Evolutionary conservation across 176 grass and related monocot genomes (phyloP).

Genomic region (Hordeum marinum): DNA sequence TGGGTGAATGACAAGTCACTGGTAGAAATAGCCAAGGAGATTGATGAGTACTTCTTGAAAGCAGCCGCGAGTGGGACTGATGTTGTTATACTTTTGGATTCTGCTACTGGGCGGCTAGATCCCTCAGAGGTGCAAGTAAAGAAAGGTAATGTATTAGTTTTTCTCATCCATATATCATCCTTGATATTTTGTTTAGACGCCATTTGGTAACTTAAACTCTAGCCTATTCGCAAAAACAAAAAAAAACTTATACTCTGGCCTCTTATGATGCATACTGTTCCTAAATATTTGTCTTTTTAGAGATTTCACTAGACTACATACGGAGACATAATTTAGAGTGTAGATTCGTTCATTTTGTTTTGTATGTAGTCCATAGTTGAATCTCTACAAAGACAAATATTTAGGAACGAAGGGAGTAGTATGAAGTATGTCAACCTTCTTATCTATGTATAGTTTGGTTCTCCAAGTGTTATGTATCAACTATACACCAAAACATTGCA

Average conservation of each 20-base stretch:
- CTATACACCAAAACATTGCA: background rate
- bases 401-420: no score
- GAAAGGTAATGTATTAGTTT: slow-evolving; percentile 51
- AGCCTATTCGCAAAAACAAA: background rate
- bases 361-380: no score
- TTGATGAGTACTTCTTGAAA: slow-evolving; percentile 95
- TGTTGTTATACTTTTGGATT: slow-evolving; percentile 72
- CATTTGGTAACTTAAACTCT: background rate
- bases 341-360: no score
- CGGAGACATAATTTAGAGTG: no score
- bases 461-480: background rate
- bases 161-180: background rate
- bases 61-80: slow-evolving; percentile 82
- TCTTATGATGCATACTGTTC: slow-evolving; percentile 10
- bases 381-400: no score
- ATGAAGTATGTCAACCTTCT: background rate
- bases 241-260: background rate
- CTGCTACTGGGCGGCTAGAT: slow-evolving; percentile 36
- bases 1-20: slow-evolving; percentile 64
- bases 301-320: no score
- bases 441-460: slow-evolving; percentile 4
- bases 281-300: no score
- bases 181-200: slow-evolving; percentile 7
- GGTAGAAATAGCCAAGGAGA: slow-evolving; percentile 66
- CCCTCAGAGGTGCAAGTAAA: slow-evolving; percentile 52